Evolutionary conservation across 805 yeast species (phyloP).

Genomic region (Nakazawaea peltata): DNA sequence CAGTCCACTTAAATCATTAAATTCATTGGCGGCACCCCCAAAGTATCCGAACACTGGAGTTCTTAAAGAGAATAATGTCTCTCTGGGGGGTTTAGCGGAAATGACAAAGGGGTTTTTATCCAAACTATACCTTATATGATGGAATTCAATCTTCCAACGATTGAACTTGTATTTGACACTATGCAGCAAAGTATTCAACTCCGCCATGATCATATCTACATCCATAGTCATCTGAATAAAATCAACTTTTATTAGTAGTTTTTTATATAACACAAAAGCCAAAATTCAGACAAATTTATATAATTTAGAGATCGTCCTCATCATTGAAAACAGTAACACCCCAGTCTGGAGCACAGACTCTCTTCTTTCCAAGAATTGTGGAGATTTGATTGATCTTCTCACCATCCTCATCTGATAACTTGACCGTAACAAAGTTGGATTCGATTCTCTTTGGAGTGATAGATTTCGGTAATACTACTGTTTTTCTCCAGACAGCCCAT

Average conservation of each 20-base stretch:
- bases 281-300: too few relatives aligned
- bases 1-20: too few relatives aligned
- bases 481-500: constrained; percentile 51
- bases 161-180: background rate
- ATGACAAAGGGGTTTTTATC: background rate
- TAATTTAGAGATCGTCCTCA: too few relatives aligned
- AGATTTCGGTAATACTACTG: constrained; percentile 31
- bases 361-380: constrained; percentile 19
- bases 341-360: constrained; percentile 31
- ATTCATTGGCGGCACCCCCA: background rate
- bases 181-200: background rate
- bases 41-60: background rate
- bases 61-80: constrained; percentile 1
- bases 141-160: constrained; percentile 3
- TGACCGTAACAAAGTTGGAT: constrained; percentile 26
- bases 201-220: background rate
- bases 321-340: constrained; percentile 24
- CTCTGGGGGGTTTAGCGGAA: background rate
- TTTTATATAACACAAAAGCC: too few relatives aligned
- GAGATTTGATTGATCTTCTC: constrained; percentile 21
- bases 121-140: constrained; percentile 1
- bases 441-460: constrained; percentile 23
- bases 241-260: too few relatives aligned
- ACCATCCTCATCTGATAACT: constrained; percentile 28
- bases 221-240: too few relatives aligned